Evolutionary conservation across 306 rosid species (phyloP).

Genomic region (Cicer pinnatifidum): DNA sequence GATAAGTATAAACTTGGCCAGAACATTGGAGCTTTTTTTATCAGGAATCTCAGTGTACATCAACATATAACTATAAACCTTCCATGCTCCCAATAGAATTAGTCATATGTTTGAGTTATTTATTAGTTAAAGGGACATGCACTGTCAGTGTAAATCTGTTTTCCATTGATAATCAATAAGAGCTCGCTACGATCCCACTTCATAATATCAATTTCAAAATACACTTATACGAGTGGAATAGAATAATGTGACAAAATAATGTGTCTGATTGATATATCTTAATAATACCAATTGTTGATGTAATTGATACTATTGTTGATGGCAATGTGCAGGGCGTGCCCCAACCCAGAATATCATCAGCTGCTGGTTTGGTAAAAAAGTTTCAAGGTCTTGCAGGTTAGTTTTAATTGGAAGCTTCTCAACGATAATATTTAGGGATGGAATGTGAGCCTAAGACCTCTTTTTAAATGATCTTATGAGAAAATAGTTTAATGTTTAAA

Average conservation of each 20-base stretch:
- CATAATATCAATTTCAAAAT: too few species aligned
- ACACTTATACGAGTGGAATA: too few species aligned
- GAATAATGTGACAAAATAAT: neutral
- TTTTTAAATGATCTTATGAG: slow-evolving; percentile 29
- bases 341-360: slow-evolving; percentile 61
- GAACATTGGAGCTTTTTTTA: neutral
- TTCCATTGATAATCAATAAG: too few species aligned
- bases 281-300: slow-evolving; percentile 28
- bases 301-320: neutral
- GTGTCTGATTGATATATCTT: neutral
- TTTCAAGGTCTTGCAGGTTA: slow-evolving; percentile 78
- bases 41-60: neutral
- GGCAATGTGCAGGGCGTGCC: slow-evolving; percentile 50
- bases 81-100: neutral
- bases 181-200: too few species aligned
- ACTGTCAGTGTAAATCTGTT: too few species aligned
- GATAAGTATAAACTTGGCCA: too few species aligned
- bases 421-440: slow-evolving; percentile 8
- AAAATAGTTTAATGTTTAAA: slow-evolving; percentile 29
- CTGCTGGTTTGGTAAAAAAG: slow-evolving; percentile 69
- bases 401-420: slow-evolving; percentile 31
- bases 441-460: neutral
- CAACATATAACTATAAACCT: neutral
- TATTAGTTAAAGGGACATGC: neutral
- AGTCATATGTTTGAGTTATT: slow-evolving; percentile 17